Evolutionary conservation across 116 monocot species (phyloP), one percentile per base, ranked within the genome.

Genomic region (Iris pallida): DNA sequence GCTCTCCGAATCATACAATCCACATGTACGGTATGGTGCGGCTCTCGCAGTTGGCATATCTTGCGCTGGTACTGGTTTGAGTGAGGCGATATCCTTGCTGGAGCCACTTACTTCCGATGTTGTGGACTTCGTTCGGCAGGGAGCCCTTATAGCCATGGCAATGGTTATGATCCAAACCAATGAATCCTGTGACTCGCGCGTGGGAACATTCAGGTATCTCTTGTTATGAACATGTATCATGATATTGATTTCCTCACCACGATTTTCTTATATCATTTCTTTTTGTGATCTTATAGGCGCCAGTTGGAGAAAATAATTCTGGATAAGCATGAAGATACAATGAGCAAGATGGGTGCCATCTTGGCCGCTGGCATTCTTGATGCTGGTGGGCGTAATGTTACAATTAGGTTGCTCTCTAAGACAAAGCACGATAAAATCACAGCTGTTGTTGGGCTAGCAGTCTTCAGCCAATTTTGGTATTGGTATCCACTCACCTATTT

Each of bases 311-410:
- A 93, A 69, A 98, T 93, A 61, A 90, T 93, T 74, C 88, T 90
- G 16, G 98, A 98, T 67, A 98, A 98, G 70, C 98, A 98, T 73
- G 98, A 98, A 69, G 93, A 98, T 56, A 93, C 98, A 45, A 98
- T 98, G 98, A 92, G 93, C 87, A 98, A 98, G 73, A 98, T 98
- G 98, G 98, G 98, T 54, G 98, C 98, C 40, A 98, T 98, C 68
- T 71, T 98, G 56, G 98, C 98, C 55, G 83, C 93, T 66, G 93
- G 98, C 16, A 98, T 98, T 71, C 98, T 98, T 55, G 98, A 98
- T 79, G 98, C 98, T 68, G 98, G 98, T 66, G 98, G 98, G 16
- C 74, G 98, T 4, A 98, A 98, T 76, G 98, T 98, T 11, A 87
- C 90, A 12, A 98, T 98, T 74, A 92, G 75, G 52, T 64, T 98